Evolutionary conservation across 257 asterid species (phyloP), one percentile per base, ranked within the genome.

Genomic region (Nicotiana tomentosiformis): DNA sequence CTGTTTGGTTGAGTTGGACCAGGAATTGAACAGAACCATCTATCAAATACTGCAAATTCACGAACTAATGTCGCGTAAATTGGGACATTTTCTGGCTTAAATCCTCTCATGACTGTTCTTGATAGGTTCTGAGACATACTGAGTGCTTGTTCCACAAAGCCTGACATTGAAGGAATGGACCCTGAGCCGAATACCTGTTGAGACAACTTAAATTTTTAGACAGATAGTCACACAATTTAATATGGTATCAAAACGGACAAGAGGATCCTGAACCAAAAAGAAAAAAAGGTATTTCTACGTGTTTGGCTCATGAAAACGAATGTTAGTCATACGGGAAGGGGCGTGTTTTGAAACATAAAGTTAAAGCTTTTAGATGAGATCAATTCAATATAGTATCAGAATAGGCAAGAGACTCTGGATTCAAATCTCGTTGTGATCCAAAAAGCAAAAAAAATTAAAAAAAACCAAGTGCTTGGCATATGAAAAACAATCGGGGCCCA

Each of bases 1-100:
- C 98, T 82, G 72, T 94, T 94, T n/a, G 98, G 97, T 81, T 94
- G 98, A 1, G 97, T 94, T 46, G 97, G 97, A 7, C 97, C 98
- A 1, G 98, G 97, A 68, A 94, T 89, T 4, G 98, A 90, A 0
- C 91, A 86, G 81, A 94, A 94, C 97, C 98, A 94, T 18, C 92
- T 74, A 55, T 94, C 97, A 10, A 91, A 93, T 6, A 93, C 94
- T 0, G 93, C 93, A 4, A 89, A 94, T 82, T 91, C 97, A 0
- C 77, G 37, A 4, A 87, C 96, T 64, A 94, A 80, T 9, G 86
- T 17, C 0, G 93, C 90, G 61, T 89, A 94, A 82, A 90, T 72
- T 0, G 94, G 96, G 26, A 94, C 87, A 72, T 83, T 90, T 65
- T 86, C 88, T 0, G 97, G 97, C 66, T 78, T 86, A 56, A 94